phyloP scores from a whole-genome alignment of 371 early-diverging fungal species.

The Actinomucor elegans region DNA sequence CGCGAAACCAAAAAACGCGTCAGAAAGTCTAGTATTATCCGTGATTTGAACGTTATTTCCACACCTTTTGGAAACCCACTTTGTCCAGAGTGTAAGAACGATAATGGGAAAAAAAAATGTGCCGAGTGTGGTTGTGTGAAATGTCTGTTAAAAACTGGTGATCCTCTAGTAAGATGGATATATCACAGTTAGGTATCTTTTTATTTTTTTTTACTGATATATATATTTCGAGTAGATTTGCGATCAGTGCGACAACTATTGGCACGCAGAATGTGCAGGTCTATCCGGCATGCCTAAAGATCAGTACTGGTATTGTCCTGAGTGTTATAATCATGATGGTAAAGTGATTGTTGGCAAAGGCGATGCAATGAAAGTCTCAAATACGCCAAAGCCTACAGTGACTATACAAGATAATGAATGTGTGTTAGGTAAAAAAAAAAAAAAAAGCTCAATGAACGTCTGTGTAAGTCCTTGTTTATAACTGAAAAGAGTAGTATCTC shows the following conservation, averaged over 20 bases:
- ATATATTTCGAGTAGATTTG: constrained; percentile 32
- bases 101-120: constrained; percentile 43
- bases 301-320: constrained; percentile 56
- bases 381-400: not conserved
- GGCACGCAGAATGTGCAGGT: constrained; percentile 51
- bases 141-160: constrained; percentile 53
- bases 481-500: constrained; percentile 15
- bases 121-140: constrained; percentile 53
- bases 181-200: no score
- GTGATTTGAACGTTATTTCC: not conserved
- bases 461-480: no score
- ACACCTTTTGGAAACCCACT: constrained; percentile 3
- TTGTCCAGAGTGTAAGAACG: constrained; percentile 44
- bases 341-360: constrained; percentile 37
- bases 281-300: constrained; percentile 39
- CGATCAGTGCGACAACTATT: constrained; percentile 62
- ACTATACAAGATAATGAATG: constrained; percentile 33
- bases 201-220: not conserved
- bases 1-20: no score
- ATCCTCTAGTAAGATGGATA: constrained; percentile 51
- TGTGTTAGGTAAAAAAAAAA: constrained; percentile 34
- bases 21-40: not conserved
- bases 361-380: constrained; percentile 9
- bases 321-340: constrained; percentile 48
- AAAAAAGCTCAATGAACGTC: no score